Base-by-base conservation (phyloP, 192 early-diverging fungal species). In the Spizellomyces punctatus region DNA sequence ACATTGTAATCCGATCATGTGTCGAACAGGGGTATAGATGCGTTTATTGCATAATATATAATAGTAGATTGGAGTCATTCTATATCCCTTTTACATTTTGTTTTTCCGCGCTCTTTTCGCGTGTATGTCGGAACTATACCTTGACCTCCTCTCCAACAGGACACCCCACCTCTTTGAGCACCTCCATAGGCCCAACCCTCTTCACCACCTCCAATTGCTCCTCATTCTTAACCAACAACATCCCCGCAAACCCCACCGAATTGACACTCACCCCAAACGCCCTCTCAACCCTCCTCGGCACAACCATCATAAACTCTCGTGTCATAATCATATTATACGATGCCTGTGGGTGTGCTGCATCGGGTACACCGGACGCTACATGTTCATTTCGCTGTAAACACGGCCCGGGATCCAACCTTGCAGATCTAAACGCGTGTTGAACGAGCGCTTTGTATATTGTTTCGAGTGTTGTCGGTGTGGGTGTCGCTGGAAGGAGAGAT, bases 291-390 rank as follows among this genome's bases (percentile, higher is more conserved):
- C 74, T 55, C 27, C 88, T 69, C 21, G 89, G 89, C 36, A 91
- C 82, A 55, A 85, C 62, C 56, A 91, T 48, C 66, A 91, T 71
- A 62, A 80, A 85, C 10, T 74, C 22, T 9, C 64, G 45, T 5
- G 88, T 89, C 69, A 88, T 54, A 17, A 91, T 66, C 64, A 91
- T 72, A 47, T 89, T 89, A 77, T 87, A 88, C 10, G 89, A 89
- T 7, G 77, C 12, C 12, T 65, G 73, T 8, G 17, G 44, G 36
- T 44, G 21, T 9, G 8, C 42, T 8, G 9, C n/a, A 7, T 6
- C 50, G 64, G 57, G 45, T 65, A 49, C 12, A 16, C 64, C 71
- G 46, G 22, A 50, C 60, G 27, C 12, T 43, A 44, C 69, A 19
- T 44, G 59, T 48, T 7, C 19, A 41, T 55, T 52, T 6, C 43